Base-by-base conservation (phyloP, 805 yeast genomes). In the Yamadazyma akitaensis region DNA sequence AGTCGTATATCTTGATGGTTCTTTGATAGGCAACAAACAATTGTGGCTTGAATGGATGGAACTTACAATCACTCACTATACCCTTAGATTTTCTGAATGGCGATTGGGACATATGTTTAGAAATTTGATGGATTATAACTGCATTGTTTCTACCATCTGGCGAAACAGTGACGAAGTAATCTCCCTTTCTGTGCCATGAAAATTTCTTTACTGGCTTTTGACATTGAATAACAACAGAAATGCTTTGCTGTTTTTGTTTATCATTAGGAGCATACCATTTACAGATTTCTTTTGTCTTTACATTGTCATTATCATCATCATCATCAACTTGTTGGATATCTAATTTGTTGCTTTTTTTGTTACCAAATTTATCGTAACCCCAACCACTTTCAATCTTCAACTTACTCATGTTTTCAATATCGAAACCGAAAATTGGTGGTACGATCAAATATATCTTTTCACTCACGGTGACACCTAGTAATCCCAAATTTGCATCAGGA, bases 141-240 rank as follows among this genome's bases (percentile, higher is more conserved):
- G 98, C 84, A 10, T 91, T 79, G 61, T 89, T 83, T 46, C 87
- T 88, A 43, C 89, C 85, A 43, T 88, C 94, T 43, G 98, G 97
- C n/a, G 96, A 83, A n/a, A 89, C 96, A 3, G 96, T 84, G 53
- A 92, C 96, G 58, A 94, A 88, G 64, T 94, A 94, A 71, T 94
- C 99, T 59, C 99, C 99, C 61, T 87, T 86, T 65, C 97, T 79
- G 67, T 94, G 99, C 99, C 99, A 94, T 54, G 96, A 80, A 18
- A 94, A 55, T 60, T 82, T 84, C 67, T 88, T 90, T 51, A 92
- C 80, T 0, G 87, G 77, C 58, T 76, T 77, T 51, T 82, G 78
- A 47, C 78, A 72, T 44, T 85, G 79, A 41, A 94, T 77, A 16
- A 87, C 81, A 2, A 88, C 84, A 14, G 85, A 79, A 33, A 90